Percentiles rank a stretch among this genome's conserved stretches.
Conservation (phyloP, 345 rosid species). For the Camelina sativa region DNA sequence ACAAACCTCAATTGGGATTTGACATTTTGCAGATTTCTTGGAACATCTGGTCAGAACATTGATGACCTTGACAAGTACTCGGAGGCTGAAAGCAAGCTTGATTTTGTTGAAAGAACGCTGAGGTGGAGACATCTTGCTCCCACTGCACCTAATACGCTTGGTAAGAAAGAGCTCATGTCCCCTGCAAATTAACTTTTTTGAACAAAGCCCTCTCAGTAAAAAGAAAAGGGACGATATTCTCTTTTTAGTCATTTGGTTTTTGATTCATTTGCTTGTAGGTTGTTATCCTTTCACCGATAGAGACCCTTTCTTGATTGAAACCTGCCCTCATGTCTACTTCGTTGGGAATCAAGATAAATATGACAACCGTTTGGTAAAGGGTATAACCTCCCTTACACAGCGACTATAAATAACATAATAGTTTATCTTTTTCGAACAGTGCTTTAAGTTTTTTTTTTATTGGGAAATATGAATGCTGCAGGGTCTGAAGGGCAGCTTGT, state of each 20-base stretch:
- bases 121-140: conserved; percentile 99
- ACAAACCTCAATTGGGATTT: conserved; percentile 18
- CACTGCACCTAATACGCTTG: conserved; percentile 95
- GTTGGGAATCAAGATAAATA: conserved; percentile 83
- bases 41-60: conserved; percentile 99
- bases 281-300: conserved; percentile 95
- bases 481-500: conserved; percentile 82
- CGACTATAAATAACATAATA: neutral
- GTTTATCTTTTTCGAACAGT: neutral
- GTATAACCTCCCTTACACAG: conserved; percentile 45
- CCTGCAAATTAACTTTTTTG: neutral
- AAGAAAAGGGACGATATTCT: neutral
- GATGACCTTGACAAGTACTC: conserved; percentile 93
- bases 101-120: conserved; percentile 89
- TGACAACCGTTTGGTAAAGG: conserved; percentile 62
- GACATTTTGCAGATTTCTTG: conserved; percentile 75
- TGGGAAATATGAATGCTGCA: conserved; percentile 41
- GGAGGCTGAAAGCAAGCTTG: conserved; percentile 77
- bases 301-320: conserved; percentile 93
- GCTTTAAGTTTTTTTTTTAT: neutral
- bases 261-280: conserved; percentile 51
- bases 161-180: conserved; percentile 45
- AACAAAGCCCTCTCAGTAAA: conserved; percentile 2
- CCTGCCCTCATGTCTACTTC: conserved; percentile 94
- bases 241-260: neutral